Conservation (phyloP, 2,329 filamentous ascomycete genomes). For the Penicillium vulpinum region DNA sequence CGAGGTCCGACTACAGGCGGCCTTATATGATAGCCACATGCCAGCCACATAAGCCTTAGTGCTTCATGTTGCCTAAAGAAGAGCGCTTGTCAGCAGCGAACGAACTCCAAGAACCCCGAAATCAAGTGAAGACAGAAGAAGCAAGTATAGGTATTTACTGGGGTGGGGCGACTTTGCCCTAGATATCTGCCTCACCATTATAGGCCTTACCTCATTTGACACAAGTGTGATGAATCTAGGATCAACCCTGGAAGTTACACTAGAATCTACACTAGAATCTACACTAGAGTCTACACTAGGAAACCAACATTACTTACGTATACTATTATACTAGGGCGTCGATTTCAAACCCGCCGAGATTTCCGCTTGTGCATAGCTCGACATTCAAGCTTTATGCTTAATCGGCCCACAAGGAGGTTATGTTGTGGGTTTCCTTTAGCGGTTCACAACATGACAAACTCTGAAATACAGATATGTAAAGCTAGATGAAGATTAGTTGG, state of each 20-base stretch:
- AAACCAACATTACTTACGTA: background rate
- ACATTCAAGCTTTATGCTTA: conserved; percentile 22
- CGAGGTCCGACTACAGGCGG: no score
- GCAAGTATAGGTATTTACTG: background rate
- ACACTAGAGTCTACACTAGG: background rate
- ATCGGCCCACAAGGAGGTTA: conserved; percentile 15
- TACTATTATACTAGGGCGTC: background rate
- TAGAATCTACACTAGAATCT: background rate
- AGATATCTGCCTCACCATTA: background rate
- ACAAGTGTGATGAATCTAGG: background rate
- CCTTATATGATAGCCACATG: background rate
- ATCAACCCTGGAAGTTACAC: background rate
- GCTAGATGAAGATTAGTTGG: background rate
- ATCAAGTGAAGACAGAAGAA: background rate
- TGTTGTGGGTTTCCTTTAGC: conserved; percentile 11
- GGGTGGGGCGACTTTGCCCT: background rate
- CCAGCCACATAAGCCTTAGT: no score
- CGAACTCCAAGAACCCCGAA: background rate
- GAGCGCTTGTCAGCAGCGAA: background rate
- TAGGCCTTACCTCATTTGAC: conserved; percentile 4
- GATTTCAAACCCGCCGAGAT: background rate
- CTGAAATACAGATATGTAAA: background rate
- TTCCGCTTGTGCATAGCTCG: conserved; percentile 10
- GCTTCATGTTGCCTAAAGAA: background rate
- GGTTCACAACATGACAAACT: conserved; percentile 1